These are phyloP conservation scores for Arctium lappa DNA, from an alignment of 129 eudicot genomes.

Conservation along the genomic window DNA sequence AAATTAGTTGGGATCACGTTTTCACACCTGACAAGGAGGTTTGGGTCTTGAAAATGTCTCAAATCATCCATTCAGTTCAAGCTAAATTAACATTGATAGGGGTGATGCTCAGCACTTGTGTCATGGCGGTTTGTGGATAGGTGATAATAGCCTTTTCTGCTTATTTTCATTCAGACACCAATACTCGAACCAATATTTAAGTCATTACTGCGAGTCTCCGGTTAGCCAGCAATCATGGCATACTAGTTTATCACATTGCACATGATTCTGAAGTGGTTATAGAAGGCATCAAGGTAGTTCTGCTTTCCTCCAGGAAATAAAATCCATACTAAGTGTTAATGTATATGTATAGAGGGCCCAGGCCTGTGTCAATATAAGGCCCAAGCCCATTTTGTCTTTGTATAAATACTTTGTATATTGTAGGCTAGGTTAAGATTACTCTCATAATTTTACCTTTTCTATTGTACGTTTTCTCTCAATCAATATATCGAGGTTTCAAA, in stretches of 20 bases:
- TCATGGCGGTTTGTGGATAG: not conserved
- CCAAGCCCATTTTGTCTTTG: too few relatives aligned
- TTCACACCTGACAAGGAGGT: not conserved
- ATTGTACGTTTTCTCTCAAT: too few relatives aligned
- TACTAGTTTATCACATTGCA: not conserved
- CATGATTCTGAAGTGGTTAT: not conserved
- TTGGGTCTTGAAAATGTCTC: not conserved
- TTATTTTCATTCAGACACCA: not conserved
- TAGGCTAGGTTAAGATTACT: too few relatives aligned
- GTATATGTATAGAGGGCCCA: too few relatives aligned
- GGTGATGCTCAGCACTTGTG: not conserved
- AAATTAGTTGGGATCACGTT: not conserved
- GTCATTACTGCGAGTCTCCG: not conserved
- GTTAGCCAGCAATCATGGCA: not conserved
- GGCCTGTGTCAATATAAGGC: too few relatives aligned
- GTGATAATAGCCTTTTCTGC: not conserved
- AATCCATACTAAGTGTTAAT: too few relatives aligned
- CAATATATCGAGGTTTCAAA: too few relatives aligned
- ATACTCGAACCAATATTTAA: not conserved
- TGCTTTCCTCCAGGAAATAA: too few relatives aligned
- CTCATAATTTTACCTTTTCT: too few relatives aligned
- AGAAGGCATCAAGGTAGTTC: not conserved
- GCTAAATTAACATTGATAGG: not conserved
- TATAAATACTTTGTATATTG: too few relatives aligned
- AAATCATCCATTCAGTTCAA: not conserved